Conservation (phyloP, 2,329 filamentous ascomycete genomes). For the Fusarium verticillioides region DNA sequence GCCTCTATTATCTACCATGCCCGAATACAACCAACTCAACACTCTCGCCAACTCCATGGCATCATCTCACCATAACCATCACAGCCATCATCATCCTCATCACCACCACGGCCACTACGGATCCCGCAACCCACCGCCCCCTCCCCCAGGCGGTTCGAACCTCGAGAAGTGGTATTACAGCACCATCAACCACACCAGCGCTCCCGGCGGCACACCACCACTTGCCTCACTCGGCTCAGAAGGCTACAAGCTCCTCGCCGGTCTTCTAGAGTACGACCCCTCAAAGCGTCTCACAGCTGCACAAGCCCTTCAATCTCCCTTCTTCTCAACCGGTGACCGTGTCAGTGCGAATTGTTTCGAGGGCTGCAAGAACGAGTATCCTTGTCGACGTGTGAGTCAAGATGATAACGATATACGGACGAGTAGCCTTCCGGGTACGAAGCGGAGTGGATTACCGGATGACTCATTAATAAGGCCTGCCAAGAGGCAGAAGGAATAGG, state of each 20-base stretch:
- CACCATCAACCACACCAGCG: constrained; percentile 69
- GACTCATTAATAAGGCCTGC: constrained; percentile 74
- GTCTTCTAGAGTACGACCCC: constrained; percentile 92
- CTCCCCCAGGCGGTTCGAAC: constrained; percentile 53
- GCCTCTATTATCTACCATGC: constrained; percentile 86
- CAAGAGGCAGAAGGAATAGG: constrained; percentile 70
- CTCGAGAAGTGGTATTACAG: constrained; percentile 85
- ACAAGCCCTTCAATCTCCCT: constrained; percentile 88
- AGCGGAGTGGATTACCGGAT: constrained; percentile 86
- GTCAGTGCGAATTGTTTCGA: constrained; percentile 90
- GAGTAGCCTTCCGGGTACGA: constrained; percentile 88
- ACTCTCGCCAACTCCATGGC: constrained; percentile 63
- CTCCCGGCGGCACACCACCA: constrained; percentile 48
- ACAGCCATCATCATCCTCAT: constrained; percentile 57
- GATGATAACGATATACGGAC: constrained; percentile 98
- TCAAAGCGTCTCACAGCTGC: constrained; percentile 87
- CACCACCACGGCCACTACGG: constrained; percentile 56
- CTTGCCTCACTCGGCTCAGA: constrained; percentile 75
- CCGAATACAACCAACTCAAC: constrained; percentile 80
- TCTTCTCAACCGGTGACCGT: constrained; percentile 81
- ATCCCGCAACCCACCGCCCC: constrained; percentile 53
- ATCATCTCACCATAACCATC: constrained; percentile 55
- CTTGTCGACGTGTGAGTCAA: constrained; percentile 87
- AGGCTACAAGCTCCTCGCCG: constrained; percentile 83
- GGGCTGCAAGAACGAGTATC: constrained; percentile 88